Evolutionary conservation across 176 grass and related monocot genomes (phyloP), one percentile per base, ranked within the genome.

Genomic region (Lolium perenne): DNA sequence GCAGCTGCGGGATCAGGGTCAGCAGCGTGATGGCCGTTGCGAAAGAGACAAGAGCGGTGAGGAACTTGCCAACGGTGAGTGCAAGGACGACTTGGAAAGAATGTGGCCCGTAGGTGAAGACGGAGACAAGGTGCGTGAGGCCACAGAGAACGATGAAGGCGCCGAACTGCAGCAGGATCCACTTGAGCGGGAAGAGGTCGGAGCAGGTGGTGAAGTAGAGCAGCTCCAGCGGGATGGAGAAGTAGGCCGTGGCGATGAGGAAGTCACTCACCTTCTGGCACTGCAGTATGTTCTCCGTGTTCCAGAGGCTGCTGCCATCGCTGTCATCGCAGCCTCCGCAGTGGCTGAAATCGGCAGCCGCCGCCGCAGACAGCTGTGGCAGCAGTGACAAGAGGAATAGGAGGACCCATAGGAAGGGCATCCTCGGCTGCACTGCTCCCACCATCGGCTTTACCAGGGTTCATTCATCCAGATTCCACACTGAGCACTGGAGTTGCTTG

Each of bases 161-260:
- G 0, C 94, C 91, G 3, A 96, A 96, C 82, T 92, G 92, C 11
- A 97, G 86, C 41, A 97, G 85, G n/a, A 94, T 84, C 94, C 94
- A 97, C 29, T 94, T 94, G 76, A 97, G 79, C 3, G 92, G 94
- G 69, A 97, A 90, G 80, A 92, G 89, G 70, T 88, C 86, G 48
- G 91, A 92, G 86, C 91, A 92, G 56, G 94, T 90, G 15, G 86
- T 88, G 20, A 94, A 97, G 92, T 90, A 97, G 69, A 97, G 85
- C 53, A 97, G 82, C 86, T 97, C 92, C 6, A 97, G 83, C 13
- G 94, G 92, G 80, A 97, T 97, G 66, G 94, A 97, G 92, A 97
- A 97, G 78, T 97, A 97, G 26, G 94, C 92, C 8, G 83, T 43
- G 16, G 94, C 88, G n/a, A 97, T 97, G 25, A 97, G 88, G 51